Percentiles rank a stretch among this genome's conserved stretches.
These are phyloP conservation scores for Mycosphaerella sp. DNA, from an alignment of 2,329 filamentous ascomycete genomes.

Conservation along the genomic window DNA sequence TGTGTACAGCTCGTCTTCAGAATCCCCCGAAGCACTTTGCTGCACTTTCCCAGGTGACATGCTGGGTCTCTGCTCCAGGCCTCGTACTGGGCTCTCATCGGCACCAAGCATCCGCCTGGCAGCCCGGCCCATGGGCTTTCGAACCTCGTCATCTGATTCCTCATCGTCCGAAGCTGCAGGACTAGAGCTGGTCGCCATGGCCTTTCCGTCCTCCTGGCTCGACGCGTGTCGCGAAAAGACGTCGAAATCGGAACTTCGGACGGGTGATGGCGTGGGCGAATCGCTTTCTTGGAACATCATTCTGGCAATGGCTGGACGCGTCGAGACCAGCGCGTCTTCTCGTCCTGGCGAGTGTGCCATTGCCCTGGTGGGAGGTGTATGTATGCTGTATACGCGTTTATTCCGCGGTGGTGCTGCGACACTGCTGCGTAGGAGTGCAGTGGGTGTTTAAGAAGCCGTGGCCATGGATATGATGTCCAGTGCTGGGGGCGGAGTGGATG, in stretches of 20 bases:
- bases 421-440: not conserved
- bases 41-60: not conserved
- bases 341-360: conserved; percentile 10
- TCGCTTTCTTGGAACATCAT: conserved; percentile 10
- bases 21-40: not conserved
- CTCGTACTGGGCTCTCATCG: not conserved
- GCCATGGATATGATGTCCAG: not conserved
- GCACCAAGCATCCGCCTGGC: conserved; percentile 29
- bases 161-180: conserved; percentile 1
- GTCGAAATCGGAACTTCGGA: conserved; percentile 5
- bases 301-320: not conserved
- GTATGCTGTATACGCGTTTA: not conserved
- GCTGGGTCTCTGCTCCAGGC: conserved; percentile 4
- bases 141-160: conserved; percentile 22
- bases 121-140: conserved; percentile 26
- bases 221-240: conserved; percentile 9
- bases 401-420: not conserved
- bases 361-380: not conserved
- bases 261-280: conserved; percentile 17
- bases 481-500: not conserved
- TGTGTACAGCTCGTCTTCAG: conserved; percentile 29
- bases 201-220: conserved; percentile 5
- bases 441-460: not conserved
- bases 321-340: conserved; percentile 2
- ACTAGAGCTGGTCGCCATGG: not conserved